A percentile compares a stretch with the other conserved stretches of the same genome.
Evolutionary conservation across 1,284 basidiomycete species (phyloP).

Genomic region (Cystobasidium sp.): DNA sequence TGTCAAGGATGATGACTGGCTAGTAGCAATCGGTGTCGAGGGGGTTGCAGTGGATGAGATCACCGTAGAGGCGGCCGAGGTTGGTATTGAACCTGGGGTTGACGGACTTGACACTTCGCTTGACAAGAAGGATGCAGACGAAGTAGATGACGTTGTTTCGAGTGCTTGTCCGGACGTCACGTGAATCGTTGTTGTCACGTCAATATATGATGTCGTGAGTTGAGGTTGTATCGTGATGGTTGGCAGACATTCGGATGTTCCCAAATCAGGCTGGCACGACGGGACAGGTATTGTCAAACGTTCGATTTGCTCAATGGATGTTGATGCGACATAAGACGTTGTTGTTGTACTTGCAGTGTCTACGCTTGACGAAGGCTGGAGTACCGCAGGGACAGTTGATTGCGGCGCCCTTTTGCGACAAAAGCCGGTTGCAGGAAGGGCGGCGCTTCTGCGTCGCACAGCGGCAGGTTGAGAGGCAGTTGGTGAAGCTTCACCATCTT

Average conservation of each 20-base stretch:
- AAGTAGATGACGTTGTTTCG: background rate
- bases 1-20: background rate
- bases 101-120: background rate
- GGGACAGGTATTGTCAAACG: too few relatives aligned
- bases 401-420: slow-evolving; percentile 4
- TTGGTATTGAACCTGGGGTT: background rate
- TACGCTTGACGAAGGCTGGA: too few relatives aligned
- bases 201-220: slow-evolving; percentile 15
- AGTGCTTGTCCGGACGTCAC: background rate
- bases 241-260: background rate
- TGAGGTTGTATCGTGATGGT: background rate
- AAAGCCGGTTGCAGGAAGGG: background rate
- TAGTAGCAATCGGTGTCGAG: background rate
- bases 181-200: background rate
- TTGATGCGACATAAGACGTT: too few relatives aligned
- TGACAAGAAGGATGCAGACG: background rate
- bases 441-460: background rate
- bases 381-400: too few relatives aligned
- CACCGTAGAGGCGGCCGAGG: background rate
- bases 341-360: too few relatives aligned
- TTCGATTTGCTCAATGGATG: too few relatives aligned
- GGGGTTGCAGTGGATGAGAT: background rate
- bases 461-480: too few relatives aligned
- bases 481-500: too few relatives aligned
- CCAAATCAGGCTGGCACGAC: background rate